Percentiles rank a stretch among this genome's conserved stretches.
Evolutionary conservation across 2,329 filamentous ascomycete genomes (phyloP).

Genomic region (Sporothrix luriei): DNA sequence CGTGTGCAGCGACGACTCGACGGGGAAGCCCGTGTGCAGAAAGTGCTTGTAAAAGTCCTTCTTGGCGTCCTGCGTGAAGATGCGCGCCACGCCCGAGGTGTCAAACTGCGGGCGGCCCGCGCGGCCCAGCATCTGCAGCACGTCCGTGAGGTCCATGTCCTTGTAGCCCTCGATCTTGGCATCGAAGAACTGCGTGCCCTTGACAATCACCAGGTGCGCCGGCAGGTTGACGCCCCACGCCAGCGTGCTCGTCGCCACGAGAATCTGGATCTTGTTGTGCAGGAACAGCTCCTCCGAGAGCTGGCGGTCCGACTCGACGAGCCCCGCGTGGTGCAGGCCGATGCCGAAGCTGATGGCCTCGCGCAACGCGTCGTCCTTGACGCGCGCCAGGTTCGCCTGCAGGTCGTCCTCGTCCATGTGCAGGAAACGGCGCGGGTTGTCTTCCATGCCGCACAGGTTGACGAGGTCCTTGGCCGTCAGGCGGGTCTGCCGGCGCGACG

Average conservation of each 20-base stretch:
- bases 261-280: conserved; percentile 96
- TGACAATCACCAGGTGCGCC: conserved; percentile 94
- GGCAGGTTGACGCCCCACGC: conserved; percentile 98
- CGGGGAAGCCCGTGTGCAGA: conserved; percentile 94
- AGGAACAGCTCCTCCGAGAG: conserved; percentile 92
- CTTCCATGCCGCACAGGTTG: conserved; percentile 97
- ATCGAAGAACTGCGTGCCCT: conserved; percentile 97
- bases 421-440: conserved; percentile 90
- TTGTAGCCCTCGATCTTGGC: conserved; percentile 97
- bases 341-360: conserved; percentile 98
- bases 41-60: conserved; percentile 99
- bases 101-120: conserved; percentile 97
- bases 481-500: conserved; percentile 90
- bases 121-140: conserved; percentile 95
- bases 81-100: conserved; percentile 89
- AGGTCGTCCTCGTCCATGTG: conserved; percentile 94
- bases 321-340: conserved; percentile 92
- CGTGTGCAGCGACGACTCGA: conserved; percentile 94
- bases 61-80: conserved; percentile 96
- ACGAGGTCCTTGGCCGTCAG: conserved; percentile 95
- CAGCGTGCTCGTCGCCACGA: conserved; percentile 92
- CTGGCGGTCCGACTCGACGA: conserved; percentile 91
- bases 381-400: conserved; percentile 79
- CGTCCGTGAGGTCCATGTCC: conserved; percentile 98
- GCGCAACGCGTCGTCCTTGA: conserved; percentile 89